Percentiles rank a stretch among this genome's conserved stretches.
These are phyloP conservation scores for Sideroxylon spinosum DNA, from an alignment of 179 eudicot species.

Conservation along the genomic window DNA sequence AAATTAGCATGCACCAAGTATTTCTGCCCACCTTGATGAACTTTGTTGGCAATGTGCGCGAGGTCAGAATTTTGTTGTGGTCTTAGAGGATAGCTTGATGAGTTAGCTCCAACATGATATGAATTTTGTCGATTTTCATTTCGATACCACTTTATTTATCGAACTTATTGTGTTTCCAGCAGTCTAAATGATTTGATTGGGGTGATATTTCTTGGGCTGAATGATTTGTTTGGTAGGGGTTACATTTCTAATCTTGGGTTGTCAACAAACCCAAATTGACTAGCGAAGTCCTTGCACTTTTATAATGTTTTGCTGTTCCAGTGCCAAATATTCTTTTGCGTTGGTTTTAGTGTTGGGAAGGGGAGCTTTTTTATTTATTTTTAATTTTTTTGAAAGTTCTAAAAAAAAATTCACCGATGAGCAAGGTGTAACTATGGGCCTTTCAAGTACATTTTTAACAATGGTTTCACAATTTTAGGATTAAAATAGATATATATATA, in stretches of 20 bases:
- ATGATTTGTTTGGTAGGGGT: not conserved
- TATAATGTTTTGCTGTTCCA: no score
- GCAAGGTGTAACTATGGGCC: no score
- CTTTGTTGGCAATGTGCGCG: not conserved
- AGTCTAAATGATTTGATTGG: not conserved
- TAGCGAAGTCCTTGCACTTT: not conserved
- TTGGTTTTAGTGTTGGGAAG: no score
- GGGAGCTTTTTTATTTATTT: no score
- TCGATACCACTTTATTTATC: not conserved
- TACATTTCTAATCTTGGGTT: not conserved
- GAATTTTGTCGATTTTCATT: not conserved
- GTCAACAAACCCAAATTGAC: not conserved
- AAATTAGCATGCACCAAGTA: not conserved
- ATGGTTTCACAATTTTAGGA: no score
- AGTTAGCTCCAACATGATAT: not conserved
- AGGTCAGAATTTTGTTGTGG: conserved; percentile 4
- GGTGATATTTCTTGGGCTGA: no score
- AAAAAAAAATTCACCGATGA: no score
- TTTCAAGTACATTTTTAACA: no score
- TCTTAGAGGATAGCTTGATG: conserved; percentile 4
- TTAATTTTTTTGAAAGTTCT: no score
- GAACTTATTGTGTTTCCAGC: not conserved
- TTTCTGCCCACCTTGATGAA: not conserved
- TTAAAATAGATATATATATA: no score
- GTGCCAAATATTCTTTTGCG: no score